Percentiles rank a stretch among this genome's conserved stretches.
These are phyloP conservation scores for Castanea mollissima DNA, from an alignment of 306 rosid species.

Conservation along the genomic window DNA sequence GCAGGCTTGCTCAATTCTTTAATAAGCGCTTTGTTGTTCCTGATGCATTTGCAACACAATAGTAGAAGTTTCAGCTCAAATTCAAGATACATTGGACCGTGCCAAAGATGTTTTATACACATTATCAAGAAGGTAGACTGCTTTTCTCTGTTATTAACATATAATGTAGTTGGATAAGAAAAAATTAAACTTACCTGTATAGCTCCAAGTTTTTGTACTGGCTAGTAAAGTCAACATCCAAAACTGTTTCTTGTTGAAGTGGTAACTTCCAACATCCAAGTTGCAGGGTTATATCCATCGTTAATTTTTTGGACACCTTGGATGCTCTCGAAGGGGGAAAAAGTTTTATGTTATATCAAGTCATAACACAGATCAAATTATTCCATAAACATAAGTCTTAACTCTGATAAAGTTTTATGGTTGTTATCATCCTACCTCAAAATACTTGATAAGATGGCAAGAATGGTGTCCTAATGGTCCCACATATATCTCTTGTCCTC, in stretches of 20 bases:
- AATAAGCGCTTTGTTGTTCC: conserved; percentile 30
- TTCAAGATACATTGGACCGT: no score
- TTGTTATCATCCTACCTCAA: conserved; percentile 29
- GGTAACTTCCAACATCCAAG: conserved; percentile 57
- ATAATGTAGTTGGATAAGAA: neutral
- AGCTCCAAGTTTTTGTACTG: conserved; percentile 37
- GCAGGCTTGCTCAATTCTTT: conserved; percentile 17
- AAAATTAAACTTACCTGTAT: conserved; percentile 24
- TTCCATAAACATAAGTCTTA: no score
- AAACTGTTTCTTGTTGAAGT: conserved; percentile 38
- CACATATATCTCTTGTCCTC: conserved; percentile 49
- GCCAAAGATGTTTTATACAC: no score
- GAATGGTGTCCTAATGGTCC: conserved; percentile 52
- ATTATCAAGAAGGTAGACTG: neutral
- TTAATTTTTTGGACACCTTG: conserved; percentile 35
- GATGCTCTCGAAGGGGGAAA: conserved; percentile 27
- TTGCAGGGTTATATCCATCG: conserved; percentile 43
- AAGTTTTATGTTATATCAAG: neutral
- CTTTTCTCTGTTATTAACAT: neutral
- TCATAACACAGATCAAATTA: no score
- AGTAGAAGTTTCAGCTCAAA: no score
- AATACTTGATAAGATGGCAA: conserved; percentile 34
- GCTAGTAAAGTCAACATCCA: conserved; percentile 36
- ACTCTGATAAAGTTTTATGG: neutral
- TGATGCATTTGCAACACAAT: neutral